phyloP scores from a whole-genome alignment of 441 rosid genomes.

The Aleurites moluccanus region DNA sequence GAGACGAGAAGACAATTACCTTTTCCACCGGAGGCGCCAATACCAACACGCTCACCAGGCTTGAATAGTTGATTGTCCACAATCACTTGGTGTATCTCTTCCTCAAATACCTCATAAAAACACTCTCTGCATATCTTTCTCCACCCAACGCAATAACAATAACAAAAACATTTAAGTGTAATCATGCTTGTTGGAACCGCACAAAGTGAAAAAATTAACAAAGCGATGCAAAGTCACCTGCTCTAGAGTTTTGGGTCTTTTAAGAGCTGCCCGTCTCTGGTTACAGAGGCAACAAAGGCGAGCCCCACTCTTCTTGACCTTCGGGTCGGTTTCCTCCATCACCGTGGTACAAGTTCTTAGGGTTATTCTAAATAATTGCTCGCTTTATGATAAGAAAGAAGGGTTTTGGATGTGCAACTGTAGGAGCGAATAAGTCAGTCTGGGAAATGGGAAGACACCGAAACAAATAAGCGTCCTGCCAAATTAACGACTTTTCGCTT shows the following conservation, averaged over 20 bases:
- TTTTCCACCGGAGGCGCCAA: constrained; percentile 95
- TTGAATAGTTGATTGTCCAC: constrained; percentile 60
- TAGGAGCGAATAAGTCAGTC: no score
- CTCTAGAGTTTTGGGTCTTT: constrained; percentile 86
- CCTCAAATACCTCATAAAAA: constrained; percentile 81
- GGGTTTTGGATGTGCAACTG: no score
- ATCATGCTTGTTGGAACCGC: background rate
- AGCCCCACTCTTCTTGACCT: constrained; percentile 39
- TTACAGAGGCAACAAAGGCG: constrained; percentile 68
- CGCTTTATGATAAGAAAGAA: no score
- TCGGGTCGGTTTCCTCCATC: constrained; percentile 49
- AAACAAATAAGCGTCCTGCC: no score
- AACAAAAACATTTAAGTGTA: background rate
- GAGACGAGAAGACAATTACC: background rate
- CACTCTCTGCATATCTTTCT: constrained; percentile 84
- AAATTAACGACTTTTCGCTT: no score
- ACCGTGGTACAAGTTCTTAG: background rate
- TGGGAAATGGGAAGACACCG: no score
- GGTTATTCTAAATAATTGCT: no score
- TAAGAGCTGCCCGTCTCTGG: constrained; percentile 66
- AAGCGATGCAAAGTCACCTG: constrained; percentile 44
- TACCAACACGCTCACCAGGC: constrained; percentile 75
- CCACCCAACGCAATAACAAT: background rate
- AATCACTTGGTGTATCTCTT: constrained; percentile 80
- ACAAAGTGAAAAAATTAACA: background rate